Evolutionary conservation across 2,329 filamentous ascomycete genomes (phyloP).

Genomic region (Alternaria hordeiaustralica): DNA sequence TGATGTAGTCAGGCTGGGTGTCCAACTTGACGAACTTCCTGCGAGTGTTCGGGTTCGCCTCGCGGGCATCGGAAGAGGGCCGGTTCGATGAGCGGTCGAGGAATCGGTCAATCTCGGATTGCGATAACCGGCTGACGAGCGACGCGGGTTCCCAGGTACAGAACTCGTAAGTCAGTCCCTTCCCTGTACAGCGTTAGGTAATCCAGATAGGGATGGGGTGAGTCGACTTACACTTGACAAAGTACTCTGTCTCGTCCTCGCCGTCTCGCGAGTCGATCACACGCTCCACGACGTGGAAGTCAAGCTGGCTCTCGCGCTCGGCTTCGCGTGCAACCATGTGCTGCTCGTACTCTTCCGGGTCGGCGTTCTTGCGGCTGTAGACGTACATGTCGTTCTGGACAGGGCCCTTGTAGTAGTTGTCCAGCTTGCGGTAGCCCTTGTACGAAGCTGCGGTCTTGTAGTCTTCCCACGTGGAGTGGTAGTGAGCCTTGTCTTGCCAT

Average conservation of each 20-base stretch:
- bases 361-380: slow-evolving; percentile 59
- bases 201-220: slow-evolving; percentile 13
- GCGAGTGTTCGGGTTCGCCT: slow-evolving; percentile 77
- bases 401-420: slow-evolving; percentile 91
- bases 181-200: slow-evolving; percentile 58
- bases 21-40: slow-evolving; percentile 63
- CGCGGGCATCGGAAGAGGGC: slow-evolving; percentile 78
- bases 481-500: slow-evolving; percentile 94
- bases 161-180: slow-evolving; percentile 87
- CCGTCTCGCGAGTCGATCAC: slow-evolving; percentile 84
- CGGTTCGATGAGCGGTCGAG: slow-evolving; percentile 82
- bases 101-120: slow-evolving; percentile 90
- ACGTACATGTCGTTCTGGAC: slow-evolving; percentile 82
- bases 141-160: slow-evolving; percentile 90
- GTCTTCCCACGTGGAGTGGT: slow-evolving; percentile 95
- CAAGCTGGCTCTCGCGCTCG: slow-evolving; percentile 83
- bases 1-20: slow-evolving; percentile 84
- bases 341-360: slow-evolving; percentile 85
- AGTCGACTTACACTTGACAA: slow-evolving; percentile 76
- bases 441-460: slow-evolving; percentile 75
- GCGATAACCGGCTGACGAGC: slow-evolving; percentile 77
- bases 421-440: slow-evolving; percentile 84
- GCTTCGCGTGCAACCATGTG: slow-evolving; percentile 95
- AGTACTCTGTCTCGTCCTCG: slow-evolving; percentile 84
- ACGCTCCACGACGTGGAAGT: slow-evolving; percentile 91